Evolutionary conservation across 768 basidiomycete genomes (phyloP).

Genomic region (Termitomyces sp.): DNA sequence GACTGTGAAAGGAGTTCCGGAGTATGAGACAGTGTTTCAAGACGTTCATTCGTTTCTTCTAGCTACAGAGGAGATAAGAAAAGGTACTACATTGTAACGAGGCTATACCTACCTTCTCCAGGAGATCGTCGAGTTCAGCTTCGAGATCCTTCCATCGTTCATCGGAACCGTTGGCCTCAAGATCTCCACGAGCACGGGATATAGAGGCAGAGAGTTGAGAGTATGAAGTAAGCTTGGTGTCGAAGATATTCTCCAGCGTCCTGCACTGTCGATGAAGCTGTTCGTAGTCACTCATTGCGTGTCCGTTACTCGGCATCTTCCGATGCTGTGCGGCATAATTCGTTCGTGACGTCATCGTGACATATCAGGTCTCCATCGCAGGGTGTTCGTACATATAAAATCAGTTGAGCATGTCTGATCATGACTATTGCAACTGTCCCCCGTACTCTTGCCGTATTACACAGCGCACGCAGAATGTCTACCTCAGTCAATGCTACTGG

Average conservation of each 20-base stretch:
- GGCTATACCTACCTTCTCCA: conserved; percentile 61
- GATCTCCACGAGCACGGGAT: conserved; percentile 46
- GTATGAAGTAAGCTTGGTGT: conserved; percentile 87
- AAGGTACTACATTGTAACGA: background rate
- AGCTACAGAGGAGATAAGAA: conserved; percentile 43
- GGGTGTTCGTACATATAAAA: background rate
- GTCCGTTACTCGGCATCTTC: conserved; percentile 8
- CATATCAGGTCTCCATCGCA: background rate
- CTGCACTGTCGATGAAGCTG: conserved; percentile 87
- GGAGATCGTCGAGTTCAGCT: conserved; percentile 76
- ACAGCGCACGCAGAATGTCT: background rate
- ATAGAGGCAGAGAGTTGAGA: conserved; percentile 74
- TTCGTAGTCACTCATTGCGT: conserved; percentile 74
- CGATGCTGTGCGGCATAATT: background rate
- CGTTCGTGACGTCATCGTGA: conserved; percentile 7
- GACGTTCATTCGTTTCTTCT: conserved; percentile 79
- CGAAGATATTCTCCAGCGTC: conserved; percentile 89
- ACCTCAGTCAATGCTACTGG: background rate
- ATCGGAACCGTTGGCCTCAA: conserved; percentile 65
- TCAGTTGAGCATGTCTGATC: background rate
- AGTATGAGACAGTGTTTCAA: conserved; percentile 60
- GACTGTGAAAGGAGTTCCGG: conserved; percentile 73
- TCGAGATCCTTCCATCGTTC: conserved; percentile 83
- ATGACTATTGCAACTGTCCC: background rate
- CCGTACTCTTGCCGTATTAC: background rate